Percentiles rank a stretch among this genome's conserved stretches.
phyloP scores from a whole-genome alignment of 805 yeast species.

The Blastobotrys chiropterorum region DNA sequence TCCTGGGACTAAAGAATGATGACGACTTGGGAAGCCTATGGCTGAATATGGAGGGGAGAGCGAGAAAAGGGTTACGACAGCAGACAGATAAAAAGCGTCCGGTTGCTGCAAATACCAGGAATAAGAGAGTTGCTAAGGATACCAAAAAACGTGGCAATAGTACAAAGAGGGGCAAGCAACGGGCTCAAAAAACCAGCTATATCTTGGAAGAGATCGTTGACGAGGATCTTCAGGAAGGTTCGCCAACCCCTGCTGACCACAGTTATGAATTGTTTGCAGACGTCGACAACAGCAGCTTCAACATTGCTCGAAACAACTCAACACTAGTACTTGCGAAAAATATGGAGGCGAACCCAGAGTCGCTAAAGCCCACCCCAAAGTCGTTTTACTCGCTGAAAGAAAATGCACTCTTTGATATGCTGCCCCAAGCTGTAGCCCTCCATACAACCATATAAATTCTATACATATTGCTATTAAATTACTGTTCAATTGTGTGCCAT shows the following conservation, averaged over 20 bases:
- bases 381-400: neutral
- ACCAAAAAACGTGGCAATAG: neutral
- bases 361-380: too few species aligned
- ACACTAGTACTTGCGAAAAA: too few species aligned
- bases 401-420: neutral
- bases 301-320: neutral
- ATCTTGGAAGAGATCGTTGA: neutral
- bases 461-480: neutral
- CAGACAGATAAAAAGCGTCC: too few species aligned
- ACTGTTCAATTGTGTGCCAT: too few species aligned
- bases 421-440: neutral
- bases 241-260: neutral
- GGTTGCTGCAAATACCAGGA: too few species aligned
- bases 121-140: neutral
- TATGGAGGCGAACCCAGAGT: too few species aligned
- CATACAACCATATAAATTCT: neutral
- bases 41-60: too few species aligned
- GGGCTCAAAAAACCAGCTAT: neutral
- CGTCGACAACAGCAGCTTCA: neutral
- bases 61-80: too few species aligned
- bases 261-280: neutral
- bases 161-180: too few species aligned
- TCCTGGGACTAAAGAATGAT: neutral
- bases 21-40: neutral
- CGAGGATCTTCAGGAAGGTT: neutral